These are phyloP conservation scores for Gastrodia elata DNA, from an alignment of 106 monocot species.

Conservation along the genomic window DNA sequence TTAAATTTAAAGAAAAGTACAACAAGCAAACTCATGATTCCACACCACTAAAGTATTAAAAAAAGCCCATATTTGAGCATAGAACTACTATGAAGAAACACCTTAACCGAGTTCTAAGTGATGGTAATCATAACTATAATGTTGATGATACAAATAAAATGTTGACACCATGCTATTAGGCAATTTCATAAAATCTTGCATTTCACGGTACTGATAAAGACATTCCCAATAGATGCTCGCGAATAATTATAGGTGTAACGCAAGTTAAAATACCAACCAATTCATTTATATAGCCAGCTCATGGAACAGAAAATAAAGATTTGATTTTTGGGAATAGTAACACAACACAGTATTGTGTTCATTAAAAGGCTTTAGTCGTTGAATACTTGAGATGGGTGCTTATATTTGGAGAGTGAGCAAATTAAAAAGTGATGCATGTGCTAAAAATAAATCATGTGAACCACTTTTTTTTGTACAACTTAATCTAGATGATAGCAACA, in stretches of 20 bases:
- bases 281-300: not conserved
- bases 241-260: not conserved
- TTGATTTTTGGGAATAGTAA: too few species aligned
- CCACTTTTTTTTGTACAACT: too few species aligned
- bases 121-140: not conserved
- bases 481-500: too few species aligned
- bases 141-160: not conserved
- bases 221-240: not conserved
- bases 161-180: not conserved
- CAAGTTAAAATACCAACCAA: not conserved
- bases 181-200: not conserved
- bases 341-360: too few species aligned
- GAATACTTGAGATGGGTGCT: too few species aligned
- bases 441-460: too few species aligned
- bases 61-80: not conserved
- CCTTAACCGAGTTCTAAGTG: not conserved
- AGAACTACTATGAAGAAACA: not conserved
- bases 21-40: not conserved
- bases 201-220: not conserved
- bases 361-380: too few species aligned
- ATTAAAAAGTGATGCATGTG: too few species aligned
- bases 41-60: not conserved
- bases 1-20: not conserved
- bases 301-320: too few species aligned
- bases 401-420: too few species aligned